Base-by-base conservation (phyloP, 202 grass and related monocot species). In the Saccharum hybrid region DNA sequence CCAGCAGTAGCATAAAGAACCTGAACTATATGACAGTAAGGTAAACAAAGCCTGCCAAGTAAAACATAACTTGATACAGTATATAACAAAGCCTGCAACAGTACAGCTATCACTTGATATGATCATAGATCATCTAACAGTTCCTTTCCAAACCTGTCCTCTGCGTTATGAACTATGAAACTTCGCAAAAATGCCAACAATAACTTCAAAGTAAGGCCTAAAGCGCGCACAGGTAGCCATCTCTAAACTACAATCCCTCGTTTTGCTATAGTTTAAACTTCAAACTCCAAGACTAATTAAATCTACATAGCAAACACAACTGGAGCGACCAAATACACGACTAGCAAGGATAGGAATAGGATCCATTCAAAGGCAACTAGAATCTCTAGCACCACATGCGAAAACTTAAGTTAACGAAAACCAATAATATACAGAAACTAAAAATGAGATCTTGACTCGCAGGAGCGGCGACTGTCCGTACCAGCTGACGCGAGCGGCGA, bases 401-500 rank as follows among this genome's bases (percentile, higher is more conserved):
- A 6, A 46, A 9, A 45, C 57, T n/a, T 16, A 43, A 71, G 45
- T 21, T 28, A 64, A 28, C 13, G 40, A 6, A 6, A 51, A 67
- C 67, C 9, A 72, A 22, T 23, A 72, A 19, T 16, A 62, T 51
- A 33, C 30, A 52, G 41, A 46, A 86, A 63, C 22, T 54, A 49
- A 0, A 51, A 3, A 9, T 3, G 72, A 82, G 78, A 86, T 68
- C 83, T 46, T 16, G 5, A 31, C 9, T 19, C 7, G 72, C 2
- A n/a, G 49, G 34, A 7, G 65, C 37, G 26, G 60, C 21, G 60
- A 71, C 41, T 71, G 51, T 61, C n/a, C 52, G 62, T 90, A 90
- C 88, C 88, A 71, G 80, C 84, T 74, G 80, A 83, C 3, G 70
- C 80, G 69, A 46, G 13, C 23, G 63, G 62, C 33, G 74, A 61